Evolutionary conservation across 2,329 filamentous ascomycete species (phyloP).

Genomic region (Phaeomoniella chlamydospora): DNA sequence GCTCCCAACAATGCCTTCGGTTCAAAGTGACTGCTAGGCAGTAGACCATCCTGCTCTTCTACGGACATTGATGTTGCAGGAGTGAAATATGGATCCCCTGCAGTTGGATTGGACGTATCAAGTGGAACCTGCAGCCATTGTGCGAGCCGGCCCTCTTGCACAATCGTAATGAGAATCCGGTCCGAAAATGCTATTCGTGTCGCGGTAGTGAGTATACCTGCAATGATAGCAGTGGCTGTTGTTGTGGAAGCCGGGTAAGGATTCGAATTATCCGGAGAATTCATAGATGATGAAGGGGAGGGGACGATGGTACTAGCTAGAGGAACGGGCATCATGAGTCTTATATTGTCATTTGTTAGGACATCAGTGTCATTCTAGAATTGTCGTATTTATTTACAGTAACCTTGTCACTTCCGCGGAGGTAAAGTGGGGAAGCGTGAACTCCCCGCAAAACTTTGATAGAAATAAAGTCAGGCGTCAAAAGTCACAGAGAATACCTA

Average conservation of each 20-base stretch:
- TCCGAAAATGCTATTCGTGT: constrained; percentile 65
- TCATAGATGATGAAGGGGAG: neutral
- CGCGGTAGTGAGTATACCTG: constrained; percentile 57
- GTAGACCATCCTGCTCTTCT: constrained; percentile 37
- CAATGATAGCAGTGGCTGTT: constrained; percentile 46
- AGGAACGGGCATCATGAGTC: neutral
- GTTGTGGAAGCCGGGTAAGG: constrained; percentile 55
- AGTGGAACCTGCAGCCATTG: constrained; percentile 92
- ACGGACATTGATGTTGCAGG: constrained; percentile 20
- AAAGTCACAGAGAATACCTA: too few relatives aligned
- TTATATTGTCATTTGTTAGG: too few relatives aligned
- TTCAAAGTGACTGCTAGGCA: constrained; percentile 71
- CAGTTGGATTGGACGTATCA: constrained; percentile 47
- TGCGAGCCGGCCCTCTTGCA: constrained; percentile 68
- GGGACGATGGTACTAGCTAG: neutral
- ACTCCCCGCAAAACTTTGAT: too few relatives aligned
- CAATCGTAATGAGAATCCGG: constrained; percentile 80
- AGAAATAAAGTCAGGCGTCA: too few relatives aligned
- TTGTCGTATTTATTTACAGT: too few relatives aligned
- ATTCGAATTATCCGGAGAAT: constrained; percentile 11
- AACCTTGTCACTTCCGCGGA: too few relatives aligned
- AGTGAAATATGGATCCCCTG: constrained; percentile 12
- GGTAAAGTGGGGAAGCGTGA: too few relatives aligned
- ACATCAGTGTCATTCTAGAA: too few relatives aligned
- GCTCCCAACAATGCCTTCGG: constrained; percentile 78